Evolutionary conservation across 768 basidiomycete species (phyloP), one percentile per base, ranked within the genome.

Genomic region (Phaeolepiota aurea): DNA sequence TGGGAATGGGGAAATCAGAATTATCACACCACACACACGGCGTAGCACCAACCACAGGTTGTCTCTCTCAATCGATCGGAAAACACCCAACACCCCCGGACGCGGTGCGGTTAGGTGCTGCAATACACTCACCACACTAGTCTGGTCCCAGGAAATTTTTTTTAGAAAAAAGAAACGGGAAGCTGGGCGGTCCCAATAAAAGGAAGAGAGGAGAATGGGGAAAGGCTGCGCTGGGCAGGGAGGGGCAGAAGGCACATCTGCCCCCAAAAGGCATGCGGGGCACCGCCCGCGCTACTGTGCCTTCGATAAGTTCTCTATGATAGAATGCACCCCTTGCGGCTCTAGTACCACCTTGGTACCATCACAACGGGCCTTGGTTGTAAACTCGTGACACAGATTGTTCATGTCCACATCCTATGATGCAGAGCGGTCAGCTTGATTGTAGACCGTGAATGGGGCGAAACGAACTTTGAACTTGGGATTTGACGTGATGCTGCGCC

Each of bases 291-390:
- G 13, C 40, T 33, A 32, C 40, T 55, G 53, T 40, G 56, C 58
- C 46, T 54, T 57, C 15, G 58, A 38, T 12, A 76, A 51, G 42
- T 58, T 62, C 49, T 72, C 65, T 40, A 76, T 51, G 50, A 76
- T 76, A 45, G 61, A 58, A 47, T 60, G 54, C 41, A 76, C 71
- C 23, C 71, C 70, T 48, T 65, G 61, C 16, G 74, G 75, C 50
- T 77, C 84, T 36, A 90, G 59, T 14, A 89, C 87, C 28, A 88
- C 82, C 63, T 85, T 87, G 19, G 77, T 78, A 25, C 88, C 88
- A 45, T 89, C 87, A 52, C 88, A 91, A 33, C 77, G 71, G 35
- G 88, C 88, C 64, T 91, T 90, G 53, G 60, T 73, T 34, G 85
- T 74, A 54, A 91, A 87, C 58, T 89, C 83, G 4, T 76, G 51